Percentiles rank a stretch among this genome's conserved stretches.
phyloP scores from a whole-genome alignment of 2,329 filamentous ascomycete species.

The Colletotrichum tamarilloi region DNA sequence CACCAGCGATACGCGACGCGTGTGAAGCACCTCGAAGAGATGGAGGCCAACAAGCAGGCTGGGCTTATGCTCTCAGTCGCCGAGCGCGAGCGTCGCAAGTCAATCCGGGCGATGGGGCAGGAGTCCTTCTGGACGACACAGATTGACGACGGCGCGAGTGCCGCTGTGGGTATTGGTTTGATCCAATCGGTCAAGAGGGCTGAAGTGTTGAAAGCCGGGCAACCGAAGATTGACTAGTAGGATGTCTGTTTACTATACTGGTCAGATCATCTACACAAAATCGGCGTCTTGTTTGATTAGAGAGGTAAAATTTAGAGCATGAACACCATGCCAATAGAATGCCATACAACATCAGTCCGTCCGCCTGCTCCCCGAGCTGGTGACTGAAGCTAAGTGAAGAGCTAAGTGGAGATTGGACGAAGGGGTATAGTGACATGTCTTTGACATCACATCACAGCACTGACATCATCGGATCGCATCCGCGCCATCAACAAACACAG shows the following conservation, averaged over 20 bases:
- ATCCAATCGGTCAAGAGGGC: conserved; percentile 45
- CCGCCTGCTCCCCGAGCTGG: neutral
- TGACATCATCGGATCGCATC: conserved; percentile 17
- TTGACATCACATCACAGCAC: conserved; percentile 34
- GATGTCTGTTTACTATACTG: fast-evolving
- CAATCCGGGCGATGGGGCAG: conserved; percentile 44
- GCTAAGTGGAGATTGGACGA: neutral
- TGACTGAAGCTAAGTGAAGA: neutral
- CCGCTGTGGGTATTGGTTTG: conserved; percentile 45
- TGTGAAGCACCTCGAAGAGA: conserved; percentile 50
- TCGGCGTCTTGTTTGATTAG: too few relatives aligned
- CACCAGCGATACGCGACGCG: conserved; percentile 51
- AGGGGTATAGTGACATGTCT: conserved; percentile 7
- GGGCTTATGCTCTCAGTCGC: conserved; percentile 47
- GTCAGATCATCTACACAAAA: too few relatives aligned
- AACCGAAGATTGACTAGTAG: conserved; percentile 29
- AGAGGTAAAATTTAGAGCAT: neutral
- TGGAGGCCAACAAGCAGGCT: conserved; percentile 51
- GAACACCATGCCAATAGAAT: neutral
- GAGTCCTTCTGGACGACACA: conserved; percentile 56
- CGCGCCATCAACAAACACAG: too few relatives aligned
- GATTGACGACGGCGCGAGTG: conserved; percentile 51
- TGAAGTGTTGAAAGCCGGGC: conserved; percentile 19
- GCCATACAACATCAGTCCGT: neutral
- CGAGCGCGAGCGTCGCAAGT: conserved; percentile 52